Evolutionary conservation across 352 stramenopile species (phyloP).

Genomic region (Thraustochytrium sp.): DNA sequence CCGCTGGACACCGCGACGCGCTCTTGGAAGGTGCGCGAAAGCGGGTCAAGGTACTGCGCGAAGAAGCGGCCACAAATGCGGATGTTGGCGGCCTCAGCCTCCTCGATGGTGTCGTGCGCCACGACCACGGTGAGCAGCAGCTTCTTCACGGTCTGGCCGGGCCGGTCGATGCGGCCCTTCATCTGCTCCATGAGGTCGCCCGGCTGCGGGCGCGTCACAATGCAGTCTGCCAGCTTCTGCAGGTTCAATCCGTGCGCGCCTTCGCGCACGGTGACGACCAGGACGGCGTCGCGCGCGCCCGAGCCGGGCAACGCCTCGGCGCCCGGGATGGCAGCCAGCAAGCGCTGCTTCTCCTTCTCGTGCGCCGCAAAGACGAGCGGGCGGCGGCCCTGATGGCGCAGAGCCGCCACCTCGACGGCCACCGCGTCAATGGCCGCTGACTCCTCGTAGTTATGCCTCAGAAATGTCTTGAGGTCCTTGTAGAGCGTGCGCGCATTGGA

Average conservation of each 20-base stretch:
- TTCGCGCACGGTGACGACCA: conserved; percentile 13
- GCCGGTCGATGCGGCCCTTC: conserved; percentile 36
- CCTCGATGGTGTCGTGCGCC: conserved; percentile 34
- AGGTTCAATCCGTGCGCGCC: conserved; percentile 29
- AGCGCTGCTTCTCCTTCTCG: background rate
- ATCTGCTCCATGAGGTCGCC: conserved; percentile 38
- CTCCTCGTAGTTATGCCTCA: conserved; percentile 19
- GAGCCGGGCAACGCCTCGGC: background rate
- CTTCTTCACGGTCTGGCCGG: background rate
- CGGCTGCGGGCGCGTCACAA: conserved; percentile 27
- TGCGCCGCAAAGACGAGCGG: conserved; percentile 22
- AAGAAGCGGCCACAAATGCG: conserved; percentile 22
- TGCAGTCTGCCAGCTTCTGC: background rate
- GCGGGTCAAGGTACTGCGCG: conserved; percentile 15
- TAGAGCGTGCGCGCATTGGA: background rate
- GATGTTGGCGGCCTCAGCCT: conserved; percentile 31
- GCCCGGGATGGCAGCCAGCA: background rate
- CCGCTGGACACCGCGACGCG: too few relatives aligned
- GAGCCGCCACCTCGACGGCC: background rate
- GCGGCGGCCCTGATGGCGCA: background rate
- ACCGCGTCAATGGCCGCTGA: background rate
- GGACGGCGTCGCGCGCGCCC: background rate
- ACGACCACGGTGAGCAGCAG: conserved; percentile 9
- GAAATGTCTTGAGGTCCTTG: conserved; percentile 21
- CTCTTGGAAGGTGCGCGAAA: conserved; percentile 23